Evolutionary conservation across 768 basidiomycete genomes (phyloP), one percentile per base, ranked within the genome.

Genomic region (Hortiboletus campestris): DNA sequence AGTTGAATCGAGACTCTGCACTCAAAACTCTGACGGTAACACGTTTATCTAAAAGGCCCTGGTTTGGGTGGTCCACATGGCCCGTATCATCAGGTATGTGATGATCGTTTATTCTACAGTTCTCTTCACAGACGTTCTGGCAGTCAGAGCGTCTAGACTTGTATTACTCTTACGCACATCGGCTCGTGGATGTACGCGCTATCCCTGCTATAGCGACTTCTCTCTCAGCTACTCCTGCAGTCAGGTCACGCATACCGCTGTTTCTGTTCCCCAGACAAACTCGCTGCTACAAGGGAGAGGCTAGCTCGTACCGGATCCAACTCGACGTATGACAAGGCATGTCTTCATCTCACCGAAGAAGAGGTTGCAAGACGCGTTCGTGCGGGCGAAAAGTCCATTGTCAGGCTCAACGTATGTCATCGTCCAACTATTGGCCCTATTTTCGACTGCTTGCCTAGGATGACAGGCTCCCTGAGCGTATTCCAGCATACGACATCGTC

Each of bases 241-340:
- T 80, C 83, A 41, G 92, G 89, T 5, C 84, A 89, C 55, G 96
- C 95, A 8, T 99, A 99, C 68, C 86, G 91, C 19, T 98, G 97
- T 71, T 98, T 98, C 76, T 98, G 96, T 71, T 82, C 88, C 2
- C 76, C 84, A 0, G 85, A 89, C 57, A 81, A 82, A 44, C 78
- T 98, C 4, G 68, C 82, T 0, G 76, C 78, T 12, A 89, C 84
- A 17, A 84, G 90, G 32, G 85, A 87, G 63, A 80, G 78, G 48
- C 75, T 95, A 10, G 86, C 86, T 2, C 79, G 86, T 4, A 69
- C 83, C 0, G 88, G 94, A n/a, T 86, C 86, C 1, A 84, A 85
- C 61, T 75, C 82, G 44, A 86, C 87, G 0, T 99, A 99, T 62
- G 95, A 99, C 76, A 88, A 92, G 60, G 73, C 84, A 10, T 98